Evolutionary conservation across 768 basidiomycete species (phyloP).

Genomic region (Hericium erinaceus): DNA sequence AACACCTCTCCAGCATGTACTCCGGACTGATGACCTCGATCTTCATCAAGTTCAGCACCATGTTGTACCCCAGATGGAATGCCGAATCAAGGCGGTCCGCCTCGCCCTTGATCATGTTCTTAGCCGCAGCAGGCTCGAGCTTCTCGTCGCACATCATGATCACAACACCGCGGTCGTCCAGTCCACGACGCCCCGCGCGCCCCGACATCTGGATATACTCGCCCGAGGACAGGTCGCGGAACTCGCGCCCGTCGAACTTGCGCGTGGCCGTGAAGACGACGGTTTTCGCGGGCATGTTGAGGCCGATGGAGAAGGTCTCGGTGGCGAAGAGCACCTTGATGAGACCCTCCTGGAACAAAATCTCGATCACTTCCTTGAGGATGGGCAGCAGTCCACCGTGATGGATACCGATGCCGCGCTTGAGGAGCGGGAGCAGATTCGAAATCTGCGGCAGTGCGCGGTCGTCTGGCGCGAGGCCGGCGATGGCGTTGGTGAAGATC

Average conservation of each 20-base stretch:
- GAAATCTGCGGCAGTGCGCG: slow-evolving; percentile 87
- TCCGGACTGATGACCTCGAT: slow-evolving; percentile 98
- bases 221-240: slow-evolving; percentile 85
- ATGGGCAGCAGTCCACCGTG: slow-evolving; percentile 96
- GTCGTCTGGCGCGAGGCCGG: slow-evolving; percentile 80
- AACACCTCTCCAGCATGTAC: slow-evolving; percentile 95
- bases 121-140: slow-evolving; percentile 84
- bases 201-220: slow-evolving; percentile 99
- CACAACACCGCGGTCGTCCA: slow-evolving; percentile 98
- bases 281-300: slow-evolving; percentile 99
- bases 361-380: slow-evolving; percentile 97
- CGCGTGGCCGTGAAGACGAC: slow-evolving; percentile 94
- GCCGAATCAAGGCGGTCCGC: slow-evolving; percentile 96
- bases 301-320: slow-evolving; percentile 94
- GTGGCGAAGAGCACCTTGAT: slow-evolving; percentile 98
- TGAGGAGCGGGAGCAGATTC: slow-evolving; percentile 85
- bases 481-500: slow-evolving; percentile 93
- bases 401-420: slow-evolving; percentile 95
- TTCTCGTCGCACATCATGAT: slow-evolving; percentile 99
- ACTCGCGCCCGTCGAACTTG: slow-evolving; percentile 94
- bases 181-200: slow-evolving; percentile 90
- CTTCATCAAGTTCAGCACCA: slow-evolving; percentile 97
- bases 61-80: slow-evolving; percentile 98
- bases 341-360: slow-evolving; percentile 95
- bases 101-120: slow-evolving; percentile 96